A percentile compares a stretch with the other conserved stretches of the same genome.
Evolutionary conservation across 2,329 filamentous ascomycete species (phyloP).

Genomic region (Colletotrichum higginsianum): DNA sequence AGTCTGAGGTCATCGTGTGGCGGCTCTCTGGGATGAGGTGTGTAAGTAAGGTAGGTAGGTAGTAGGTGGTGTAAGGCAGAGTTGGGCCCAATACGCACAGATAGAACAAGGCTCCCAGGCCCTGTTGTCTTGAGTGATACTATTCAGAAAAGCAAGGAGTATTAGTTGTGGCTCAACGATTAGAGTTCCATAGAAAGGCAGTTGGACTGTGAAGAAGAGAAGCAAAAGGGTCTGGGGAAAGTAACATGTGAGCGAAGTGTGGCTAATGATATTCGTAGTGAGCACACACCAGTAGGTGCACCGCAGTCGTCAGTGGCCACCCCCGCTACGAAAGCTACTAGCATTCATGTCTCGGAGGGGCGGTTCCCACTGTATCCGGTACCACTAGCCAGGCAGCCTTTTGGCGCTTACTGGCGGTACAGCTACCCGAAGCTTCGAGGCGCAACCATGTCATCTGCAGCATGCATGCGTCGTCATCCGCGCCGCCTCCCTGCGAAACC

Average conservation of each 20-base stretch:
- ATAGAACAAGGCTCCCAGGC: slow-evolving; percentile 17
- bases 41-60: slow-evolving; percentile 21
- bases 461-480: slow-evolving; percentile 42
- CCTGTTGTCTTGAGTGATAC: slow-evolving; percentile 26
- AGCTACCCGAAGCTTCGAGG: slow-evolving; percentile 28
- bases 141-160: slow-evolving; percentile 16
- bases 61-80: no score
- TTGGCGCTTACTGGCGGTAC: slow-evolving; percentile 29
- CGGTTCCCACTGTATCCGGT: slow-evolving; percentile 37
- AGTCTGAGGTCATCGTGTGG: slow-evolving; percentile 43
- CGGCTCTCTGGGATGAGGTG: slow-evolving; percentile 15
- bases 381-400: slow-evolving; percentile 21
- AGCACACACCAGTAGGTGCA: slow-evolving; percentile 1
- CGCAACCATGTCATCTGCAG: slow-evolving; percentile 41
- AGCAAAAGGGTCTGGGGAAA: background rate
- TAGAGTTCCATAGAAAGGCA: slow-evolving; percentile 16
- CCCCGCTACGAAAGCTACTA: slow-evolving; percentile 39
- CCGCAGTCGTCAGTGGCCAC: slow-evolving; percentile 27
- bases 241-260: slow-evolving; percentile 39
- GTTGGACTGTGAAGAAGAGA: background rate
- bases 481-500: slow-evolving; percentile 11
- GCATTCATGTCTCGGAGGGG: slow-evolving; percentile 40
- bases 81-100: no score
- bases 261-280: slow-evolving; percentile 32
- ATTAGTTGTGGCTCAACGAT: slow-evolving; percentile 7